These are phyloP conservation scores for Ilyonectria destructans DNA, from an alignment of 2,329 filamentous ascomycete genomes.

Conservation along the genomic window DNA sequence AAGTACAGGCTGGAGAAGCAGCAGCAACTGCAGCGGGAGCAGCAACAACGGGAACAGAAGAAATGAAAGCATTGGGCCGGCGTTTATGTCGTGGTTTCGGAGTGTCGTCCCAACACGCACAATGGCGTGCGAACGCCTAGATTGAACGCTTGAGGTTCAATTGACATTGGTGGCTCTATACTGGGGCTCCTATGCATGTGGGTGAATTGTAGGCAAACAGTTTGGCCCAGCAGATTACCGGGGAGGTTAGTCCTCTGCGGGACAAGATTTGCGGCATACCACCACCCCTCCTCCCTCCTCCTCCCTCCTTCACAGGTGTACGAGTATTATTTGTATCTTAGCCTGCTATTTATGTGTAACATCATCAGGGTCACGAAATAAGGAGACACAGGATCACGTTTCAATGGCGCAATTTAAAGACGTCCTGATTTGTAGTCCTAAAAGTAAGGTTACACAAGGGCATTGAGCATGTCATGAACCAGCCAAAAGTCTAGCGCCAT, in stretches of 20 bases:
- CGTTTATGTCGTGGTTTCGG: background rate
- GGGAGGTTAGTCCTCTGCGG: conserved; percentile 1
- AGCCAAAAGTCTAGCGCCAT: background rate
- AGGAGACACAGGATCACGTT: conserved; percentile 3
- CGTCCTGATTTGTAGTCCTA: background rate
- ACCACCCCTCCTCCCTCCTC: conserved; percentile 16
- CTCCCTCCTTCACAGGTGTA: conserved; percentile 18
- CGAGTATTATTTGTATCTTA: conserved; percentile 28
- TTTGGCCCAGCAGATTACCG: background rate
- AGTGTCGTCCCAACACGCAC: background rate
- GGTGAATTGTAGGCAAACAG: background rate
- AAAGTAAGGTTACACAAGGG: background rate
- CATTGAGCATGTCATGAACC: background rate
- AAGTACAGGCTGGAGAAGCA: conserved; percentile 62
- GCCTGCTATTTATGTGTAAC: conserved; percentile 26
- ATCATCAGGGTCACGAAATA: conserved; percentile 21
- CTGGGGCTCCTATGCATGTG: background rate
- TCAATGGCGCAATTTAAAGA: background rate
- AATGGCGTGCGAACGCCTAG: background rate
- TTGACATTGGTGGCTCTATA: background rate
- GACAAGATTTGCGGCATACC: background rate
- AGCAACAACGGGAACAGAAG: conserved; percentile 46
- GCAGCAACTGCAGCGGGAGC: conserved; percentile 47
- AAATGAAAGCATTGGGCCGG: conserved; percentile 34
- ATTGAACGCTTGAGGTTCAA: background rate